A percentile compares a stretch with the other conserved stretches of the same genome.
Evolutionary conservation across 2,329 filamentous ascomycete species (phyloP).

Genomic region (Aaosphaeria pasadenensis): DNA sequence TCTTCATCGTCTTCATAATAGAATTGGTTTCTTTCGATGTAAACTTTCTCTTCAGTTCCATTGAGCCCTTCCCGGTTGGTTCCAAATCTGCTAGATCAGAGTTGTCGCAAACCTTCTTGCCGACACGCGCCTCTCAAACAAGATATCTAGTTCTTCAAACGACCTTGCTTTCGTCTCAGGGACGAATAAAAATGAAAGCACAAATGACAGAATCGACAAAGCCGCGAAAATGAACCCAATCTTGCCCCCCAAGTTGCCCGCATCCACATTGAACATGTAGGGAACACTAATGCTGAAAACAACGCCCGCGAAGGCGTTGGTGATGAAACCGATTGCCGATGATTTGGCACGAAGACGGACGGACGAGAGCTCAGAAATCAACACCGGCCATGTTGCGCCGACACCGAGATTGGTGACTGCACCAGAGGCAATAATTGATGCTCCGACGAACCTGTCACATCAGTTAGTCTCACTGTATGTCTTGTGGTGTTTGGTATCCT

Average conservation of each 20-base stretch:
- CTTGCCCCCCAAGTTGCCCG: background rate
- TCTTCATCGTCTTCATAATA: background rate
- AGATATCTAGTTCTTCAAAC: conserved; percentile 2
- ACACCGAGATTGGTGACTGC: conserved; percentile 74
- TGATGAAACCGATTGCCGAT: conserved; percentile 64
- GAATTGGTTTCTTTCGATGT: too few species aligned
- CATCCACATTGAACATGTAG: conserved; percentile 6
- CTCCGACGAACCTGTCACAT: background rate
- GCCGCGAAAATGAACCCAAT: conserved; percentile 1
- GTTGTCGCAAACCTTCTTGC: conserved; percentile 2
- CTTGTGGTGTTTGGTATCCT: background rate
- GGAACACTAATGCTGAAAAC: conserved; percentile 3
- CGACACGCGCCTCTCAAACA: conserved; percentile 1
- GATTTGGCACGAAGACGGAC: conserved; percentile 82
- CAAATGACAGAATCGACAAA: background rate
- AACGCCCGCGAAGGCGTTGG: conserved; percentile 50
- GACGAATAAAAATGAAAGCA: conserved; percentile 2
- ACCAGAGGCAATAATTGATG: background rate
- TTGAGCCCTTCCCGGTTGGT: background rate
- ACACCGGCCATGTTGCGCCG: conserved; percentile 79
- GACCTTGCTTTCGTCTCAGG: conserved; percentile 1
- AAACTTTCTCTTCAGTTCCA: background rate
- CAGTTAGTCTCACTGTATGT: background rate
- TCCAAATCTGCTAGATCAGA: conserved; percentile 1
- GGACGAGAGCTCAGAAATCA: conserved; percentile 76